Evolutionary conservation across 768 basidiomycete species (phyloP), one percentile per base, ranked within the genome.

Genomic region (Dacryopinax primogenitus): DNA sequence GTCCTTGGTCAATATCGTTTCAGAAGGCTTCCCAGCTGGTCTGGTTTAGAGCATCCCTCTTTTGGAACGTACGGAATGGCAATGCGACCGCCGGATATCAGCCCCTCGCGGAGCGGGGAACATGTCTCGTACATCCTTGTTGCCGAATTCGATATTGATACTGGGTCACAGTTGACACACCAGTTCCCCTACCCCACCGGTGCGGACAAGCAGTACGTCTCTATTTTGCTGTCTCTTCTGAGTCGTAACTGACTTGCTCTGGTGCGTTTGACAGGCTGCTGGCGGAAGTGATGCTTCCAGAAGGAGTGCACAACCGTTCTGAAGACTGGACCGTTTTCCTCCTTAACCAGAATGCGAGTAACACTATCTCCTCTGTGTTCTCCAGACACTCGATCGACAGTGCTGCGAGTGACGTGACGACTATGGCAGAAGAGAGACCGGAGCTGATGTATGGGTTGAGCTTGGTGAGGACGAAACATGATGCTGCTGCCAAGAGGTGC

Each of bases 311-410:
- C 77, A 85, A 88, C 62, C 90, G 95, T 67, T 77, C 88, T 26
- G 92, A 95, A 73, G 96, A 98, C 76, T 98, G 94, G 94, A 98
- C 96, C 3, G 86, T 97, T 45, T 99, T 99, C 81, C 96, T 95
- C 75, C 83, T 99, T 65, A 97, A 97, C 73, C 96, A 97, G 76
- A 92, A 90, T 0, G 81, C 86, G 0, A 89, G 87, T 77, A 92
- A 93, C 72, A 86, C 86, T 18, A 90, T 95, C 68, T 83, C 86
- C 1, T 88, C 92, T 4, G 83, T 92, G 16, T 80, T 94, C 41
- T 84, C 88, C 0, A 77, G 23, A 44, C 44, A 21, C 30, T 67
- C 33, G 66, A 39, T 1, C 45, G 62, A 66, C 18, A 6, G 21
- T 6, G 33, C 28, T 3, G 58, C 21, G 3, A 47, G 41, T 30